Base-by-base conservation (phyloP, 2,329 filamentous ascomycete genomes). In the Scleromitrula shiraiana region DNA sequence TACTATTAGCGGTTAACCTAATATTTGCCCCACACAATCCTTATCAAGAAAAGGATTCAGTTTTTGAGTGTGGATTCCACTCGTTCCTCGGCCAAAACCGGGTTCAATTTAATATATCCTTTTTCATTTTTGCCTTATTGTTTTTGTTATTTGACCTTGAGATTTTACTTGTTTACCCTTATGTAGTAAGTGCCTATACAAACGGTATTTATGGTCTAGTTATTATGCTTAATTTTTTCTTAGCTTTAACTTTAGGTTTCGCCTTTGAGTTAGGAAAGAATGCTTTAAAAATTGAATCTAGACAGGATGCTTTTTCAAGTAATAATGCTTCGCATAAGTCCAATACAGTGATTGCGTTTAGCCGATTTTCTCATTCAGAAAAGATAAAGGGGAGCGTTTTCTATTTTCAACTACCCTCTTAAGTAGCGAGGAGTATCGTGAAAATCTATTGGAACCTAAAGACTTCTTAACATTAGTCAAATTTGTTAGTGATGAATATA, bases 51-150 rank as follows among this genome's bases (percentile, higher is more conserved):
- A 65, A 64, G 57, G 55, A 62, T 51, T 57, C 50, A 44, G 56
- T 51, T 33, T 65, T 64, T 56, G 61, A 64, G 53, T 65, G 60
- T 60, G 60, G 62, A 33, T 64, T 64, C 54, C 58, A 63, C 55
- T 63, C 60, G 36, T 63, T 64, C 50, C 53, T 63, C 50, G 58
- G 59, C 29, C 60, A 64, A 58, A 64, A 62, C 59, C 62, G 60
- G 61, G 59, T 54, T 50, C 59, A 64, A 53, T 64, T 63, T 55
- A 65, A 57, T 60, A 63, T 63, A 49, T 64, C 62, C 49, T 64
- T 64, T 49, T 63, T 63, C 53, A 63, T 63, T 41, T 64, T 63
- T 58, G 59, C 63, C 56, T 49, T 64, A n/a, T 32, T 32, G 29
- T 32, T 32, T 32, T 32, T 32, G 17, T 15, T 32, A 64, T 64